These are phyloP conservation scores for Penicillium dipodomyicola DNA, from an alignment of 495 filamentous ascomycete genomes.

Conservation along the genomic window DNA sequence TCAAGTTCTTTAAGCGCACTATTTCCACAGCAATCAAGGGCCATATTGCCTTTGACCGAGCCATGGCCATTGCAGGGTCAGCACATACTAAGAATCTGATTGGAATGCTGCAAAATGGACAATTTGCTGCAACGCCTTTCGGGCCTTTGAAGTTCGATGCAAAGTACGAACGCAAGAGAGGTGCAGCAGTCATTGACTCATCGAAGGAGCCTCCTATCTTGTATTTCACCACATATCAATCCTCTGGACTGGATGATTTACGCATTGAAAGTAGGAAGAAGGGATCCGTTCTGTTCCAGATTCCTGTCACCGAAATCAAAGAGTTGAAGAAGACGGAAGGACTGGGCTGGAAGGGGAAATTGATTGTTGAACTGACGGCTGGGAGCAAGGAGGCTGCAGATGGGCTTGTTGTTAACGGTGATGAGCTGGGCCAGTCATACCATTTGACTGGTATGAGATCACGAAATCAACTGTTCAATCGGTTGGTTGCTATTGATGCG, in stretches of 20 bases:
- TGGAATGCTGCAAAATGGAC: slow-evolving; percentile 58
- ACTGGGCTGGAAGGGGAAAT: slow-evolving; percentile 83
- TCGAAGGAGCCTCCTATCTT: slow-evolving; percentile 44
- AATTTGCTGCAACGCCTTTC: slow-evolving; percentile 38
- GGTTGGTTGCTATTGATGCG: slow-evolving; percentile 73
- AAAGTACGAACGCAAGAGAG: slow-evolving; percentile 68
- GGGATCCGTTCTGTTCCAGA: slow-evolving; percentile 39
- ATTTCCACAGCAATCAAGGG: slow-evolving; percentile 66
- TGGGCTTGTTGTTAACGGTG: slow-evolving; percentile 67
- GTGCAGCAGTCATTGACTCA: slow-evolving; percentile 66
- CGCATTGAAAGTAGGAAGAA: slow-evolving; percentile 45
- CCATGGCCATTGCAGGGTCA: slow-evolving; percentile 64
- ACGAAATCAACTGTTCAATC: slow-evolving; percentile 83
- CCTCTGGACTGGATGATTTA: slow-evolving; percentile 24
- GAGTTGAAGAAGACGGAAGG: slow-evolving; percentile 83
- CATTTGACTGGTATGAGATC: slow-evolving; percentile 70
- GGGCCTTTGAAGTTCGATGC: slow-evolving; percentile 77
- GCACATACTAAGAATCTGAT: slow-evolving; percentile 67
- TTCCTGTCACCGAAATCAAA: slow-evolving; percentile 56
- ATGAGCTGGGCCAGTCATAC: slow-evolving; percentile 46
- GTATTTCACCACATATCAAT: slow-evolving; percentile 51
- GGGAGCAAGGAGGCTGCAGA: slow-evolving; percentile 70
- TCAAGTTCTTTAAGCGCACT: slow-evolving; percentile 67
- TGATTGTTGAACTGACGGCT: slow-evolving; percentile 79
- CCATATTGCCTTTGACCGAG: slow-evolving; percentile 65